These are phyloP conservation scores for Lactarius indigo DNA, from an alignment of 768 basidiomycete species.

Conservation along the genomic window DNA sequence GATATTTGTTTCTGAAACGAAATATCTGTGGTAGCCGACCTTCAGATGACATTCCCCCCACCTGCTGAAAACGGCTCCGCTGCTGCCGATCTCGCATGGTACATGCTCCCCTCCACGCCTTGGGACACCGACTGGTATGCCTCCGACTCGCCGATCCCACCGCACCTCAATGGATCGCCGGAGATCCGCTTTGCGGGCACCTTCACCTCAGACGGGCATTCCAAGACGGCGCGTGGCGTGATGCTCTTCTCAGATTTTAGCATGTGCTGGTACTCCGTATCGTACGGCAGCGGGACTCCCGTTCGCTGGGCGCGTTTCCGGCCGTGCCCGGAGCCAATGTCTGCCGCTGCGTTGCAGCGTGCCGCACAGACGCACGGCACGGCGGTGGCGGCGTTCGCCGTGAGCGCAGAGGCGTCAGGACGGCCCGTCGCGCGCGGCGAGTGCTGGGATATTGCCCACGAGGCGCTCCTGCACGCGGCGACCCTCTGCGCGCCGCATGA, in stretches of 20 bases:
- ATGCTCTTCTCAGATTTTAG: conserved; percentile 49
- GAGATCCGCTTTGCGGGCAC: conserved; percentile 32
- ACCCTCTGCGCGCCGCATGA: conserved; percentile 40
- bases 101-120: conserved; percentile 40
- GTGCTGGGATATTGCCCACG: conserved; percentile 56
- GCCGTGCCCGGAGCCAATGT: conserved; percentile 38
- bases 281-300: conserved; percentile 34
- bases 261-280: conserved; percentile 45
- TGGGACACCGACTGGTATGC: conserved; percentile 46
- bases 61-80: conserved; percentile 34
- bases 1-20: too few relatives aligned
- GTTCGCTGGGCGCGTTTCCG: conserved; percentile 40
- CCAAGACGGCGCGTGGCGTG: conserved; percentile 36
- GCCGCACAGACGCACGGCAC: conserved; percentile 49
- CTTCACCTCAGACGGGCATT: conserved; percentile 31
- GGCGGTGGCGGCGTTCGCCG: conserved; percentile 46
- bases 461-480: conserved; percentile 44
- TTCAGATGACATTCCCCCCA: conserved; percentile 37
- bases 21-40: conserved; percentile 18
- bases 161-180: conserved; percentile 31
- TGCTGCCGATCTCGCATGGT: conserved; percentile 43
- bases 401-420: conserved; percentile 41
- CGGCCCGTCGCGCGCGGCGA: conserved; percentile 49
- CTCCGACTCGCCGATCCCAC: conserved; percentile 32
- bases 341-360: conserved; percentile 36